Conservation (phyloP, 2,329 filamentous ascomycete genomes). For the Onygenales sp. region DNA sequence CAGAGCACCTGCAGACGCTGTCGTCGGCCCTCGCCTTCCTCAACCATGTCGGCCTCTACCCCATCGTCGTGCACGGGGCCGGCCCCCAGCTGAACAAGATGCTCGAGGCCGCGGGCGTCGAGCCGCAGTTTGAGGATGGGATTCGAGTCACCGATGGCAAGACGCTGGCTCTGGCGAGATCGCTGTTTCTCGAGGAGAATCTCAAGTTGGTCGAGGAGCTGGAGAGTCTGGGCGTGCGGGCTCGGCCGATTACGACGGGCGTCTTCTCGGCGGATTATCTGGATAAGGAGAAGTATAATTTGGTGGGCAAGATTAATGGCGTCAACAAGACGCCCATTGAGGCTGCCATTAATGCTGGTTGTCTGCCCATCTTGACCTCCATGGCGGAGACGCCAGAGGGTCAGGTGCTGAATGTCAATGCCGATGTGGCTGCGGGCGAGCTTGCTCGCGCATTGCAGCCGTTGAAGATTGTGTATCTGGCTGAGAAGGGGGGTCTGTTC, state of each 20-base stretch:
- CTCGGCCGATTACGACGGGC: constrained; percentile 78
- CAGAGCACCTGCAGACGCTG: constrained; percentile 84
- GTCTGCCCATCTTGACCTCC: constrained; percentile 86
- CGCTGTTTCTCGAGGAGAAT: constrained; percentile 93
- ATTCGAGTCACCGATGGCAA: constrained; percentile 93
- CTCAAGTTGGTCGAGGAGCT: constrained; percentile 82
- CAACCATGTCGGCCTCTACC: constrained; percentile 88
- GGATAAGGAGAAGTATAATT: constrained; percentile 91
- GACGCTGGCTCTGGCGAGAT: constrained; percentile 81
- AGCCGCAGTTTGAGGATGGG: constrained; percentile 92
- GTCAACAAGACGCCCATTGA: constrained; percentile 88
- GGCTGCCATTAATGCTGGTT: constrained; percentile 80
- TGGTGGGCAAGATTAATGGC: constrained; percentile 88
- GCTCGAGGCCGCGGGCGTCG: constrained; percentile 80
- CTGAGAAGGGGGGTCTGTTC: constrained; percentile 93
- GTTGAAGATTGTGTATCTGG: constrained; percentile 96
- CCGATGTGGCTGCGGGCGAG: constrained; percentile 91
- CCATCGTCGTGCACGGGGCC: constrained; percentile 89
- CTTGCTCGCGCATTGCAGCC: constrained; percentile 81
- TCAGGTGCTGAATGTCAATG: constrained; percentile 93
- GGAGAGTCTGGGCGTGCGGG: constrained; percentile 80
- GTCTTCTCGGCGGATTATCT: constrained; percentile 91
- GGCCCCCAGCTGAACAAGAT: constrained; percentile 92
- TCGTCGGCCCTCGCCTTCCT: constrained; percentile 84
- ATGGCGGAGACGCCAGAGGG: constrained; percentile 92